Conservation (phyloP, 1,284 basidiomycete species). For the Phellopilus nigrolimitatus region DNA sequence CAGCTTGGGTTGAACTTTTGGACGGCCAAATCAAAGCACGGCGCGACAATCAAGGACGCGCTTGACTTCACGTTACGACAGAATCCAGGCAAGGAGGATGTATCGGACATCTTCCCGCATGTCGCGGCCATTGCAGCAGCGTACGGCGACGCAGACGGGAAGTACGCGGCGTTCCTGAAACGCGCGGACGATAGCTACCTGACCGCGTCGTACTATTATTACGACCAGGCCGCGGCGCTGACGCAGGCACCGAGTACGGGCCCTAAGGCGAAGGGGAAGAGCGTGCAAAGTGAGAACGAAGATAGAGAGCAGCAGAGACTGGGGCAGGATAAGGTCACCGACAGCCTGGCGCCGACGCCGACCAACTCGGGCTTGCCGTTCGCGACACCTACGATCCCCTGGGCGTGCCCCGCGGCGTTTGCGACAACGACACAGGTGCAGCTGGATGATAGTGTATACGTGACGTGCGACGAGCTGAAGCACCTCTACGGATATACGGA, state of each 20-base stretch:
- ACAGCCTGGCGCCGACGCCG: slow-evolving; percentile 2
- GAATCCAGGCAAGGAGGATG: slow-evolving; percentile 42
- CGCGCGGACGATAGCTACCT: slow-evolving; percentile 32
- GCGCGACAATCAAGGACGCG: slow-evolving; percentile 52
- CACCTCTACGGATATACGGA: slow-evolving; percentile 33
- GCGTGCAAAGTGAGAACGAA: slow-evolving; percentile 7
- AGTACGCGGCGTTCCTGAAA: slow-evolving; percentile 43
- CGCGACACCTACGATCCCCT: slow-evolving; percentile 22
- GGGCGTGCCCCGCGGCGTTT: slow-evolving; percentile 43
- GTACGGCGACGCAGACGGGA: slow-evolving; percentile 53
- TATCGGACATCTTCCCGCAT: slow-evolving; percentile 44
- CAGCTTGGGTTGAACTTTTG: slow-evolving; percentile 48
- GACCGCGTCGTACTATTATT: slow-evolving; percentile 45
- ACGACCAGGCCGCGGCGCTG: slow-evolving; percentile 41
- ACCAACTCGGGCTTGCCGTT: slow-evolving; percentile 4
- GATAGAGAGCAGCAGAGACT: not conserved
- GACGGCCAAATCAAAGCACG: slow-evolving; percentile 44
- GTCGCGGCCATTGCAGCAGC: slow-evolving; percentile 49
- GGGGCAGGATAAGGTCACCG: not conserved
- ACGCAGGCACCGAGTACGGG: slow-evolving; percentile 23
- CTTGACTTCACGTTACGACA: slow-evolving; percentile 47
- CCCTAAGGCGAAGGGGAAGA: slow-evolving; percentile 2
- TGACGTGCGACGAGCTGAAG: slow-evolving; percentile 42
- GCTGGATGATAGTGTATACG: slow-evolving; percentile 45
- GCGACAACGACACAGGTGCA: slow-evolving; percentile 31